phyloP scores from a whole-genome alignment of 2,329 filamentous ascomycete genomes.

The Nemania bipapillata region DNA sequence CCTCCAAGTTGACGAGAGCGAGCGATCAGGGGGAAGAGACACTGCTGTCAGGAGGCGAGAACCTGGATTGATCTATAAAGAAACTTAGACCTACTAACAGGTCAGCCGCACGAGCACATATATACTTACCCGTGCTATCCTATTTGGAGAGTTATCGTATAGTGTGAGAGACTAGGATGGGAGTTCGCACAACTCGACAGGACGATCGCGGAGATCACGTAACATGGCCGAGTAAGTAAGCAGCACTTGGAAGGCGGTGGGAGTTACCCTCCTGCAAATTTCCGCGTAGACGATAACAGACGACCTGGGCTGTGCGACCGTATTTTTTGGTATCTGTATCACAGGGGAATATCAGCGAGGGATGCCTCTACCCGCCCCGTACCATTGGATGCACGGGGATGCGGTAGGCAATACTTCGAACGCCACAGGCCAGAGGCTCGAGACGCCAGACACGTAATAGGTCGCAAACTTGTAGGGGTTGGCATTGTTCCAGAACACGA shows the following conservation, averaged over 20 bases:
- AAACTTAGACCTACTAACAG: constrained; percentile 39
- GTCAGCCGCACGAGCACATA: constrained; percentile 45
- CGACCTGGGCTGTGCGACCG: constrained; percentile 34
- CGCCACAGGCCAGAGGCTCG: constrained; percentile 34
- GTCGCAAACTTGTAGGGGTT: constrained; percentile 40
- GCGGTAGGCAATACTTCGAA: constrained; percentile 33
- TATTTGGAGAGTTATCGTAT: constrained; percentile 36
- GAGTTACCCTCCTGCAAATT: constrained; percentile 47
- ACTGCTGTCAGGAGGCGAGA: constrained; percentile 32
- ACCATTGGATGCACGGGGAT: constrained; percentile 35
- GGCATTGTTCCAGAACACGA: constrained; percentile 41
- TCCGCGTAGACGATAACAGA: constrained; percentile 50
- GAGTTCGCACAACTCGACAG: constrained; percentile 42
- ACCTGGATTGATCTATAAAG: constrained; percentile 34
- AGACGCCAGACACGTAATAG: constrained; percentile 42
- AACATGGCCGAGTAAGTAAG: constrained; percentile 38
- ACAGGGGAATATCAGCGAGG: constrained; percentile 44
- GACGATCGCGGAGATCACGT: constrained; percentile 35
- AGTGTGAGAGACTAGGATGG: constrained; percentile 36
- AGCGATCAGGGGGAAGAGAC: constrained; percentile 34
- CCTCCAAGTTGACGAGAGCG: constrained; percentile 34
- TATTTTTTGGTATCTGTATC: constrained; percentile 38
- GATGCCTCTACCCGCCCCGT: constrained; percentile 45
- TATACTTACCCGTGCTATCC: constrained; percentile 35
- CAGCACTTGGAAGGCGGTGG: constrained; percentile 40